Percentiles rank a stretch among this genome's conserved stretches.
Evolutionary conservation across 768 basidiomycete genomes (phyloP).

Genomic region (Mycena chlorophos): DNA sequence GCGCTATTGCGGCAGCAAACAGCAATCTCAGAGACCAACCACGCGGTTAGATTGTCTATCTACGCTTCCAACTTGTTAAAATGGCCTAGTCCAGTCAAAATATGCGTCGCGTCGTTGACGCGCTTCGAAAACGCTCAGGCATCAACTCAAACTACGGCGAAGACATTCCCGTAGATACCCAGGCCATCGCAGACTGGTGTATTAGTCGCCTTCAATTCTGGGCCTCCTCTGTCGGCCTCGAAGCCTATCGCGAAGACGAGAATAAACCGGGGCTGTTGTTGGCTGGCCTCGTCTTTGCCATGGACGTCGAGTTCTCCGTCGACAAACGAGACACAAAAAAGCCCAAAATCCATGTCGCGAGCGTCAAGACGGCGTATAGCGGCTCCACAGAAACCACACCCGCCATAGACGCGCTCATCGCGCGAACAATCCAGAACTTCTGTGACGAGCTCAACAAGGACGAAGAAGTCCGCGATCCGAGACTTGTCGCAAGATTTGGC

Average conservation of each 20-base stretch:
- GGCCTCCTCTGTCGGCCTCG: conserved; percentile 69
- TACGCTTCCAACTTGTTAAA: conserved; percentile 19
- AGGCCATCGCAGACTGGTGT: conserved; percentile 54
- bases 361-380: conserved; percentile 76
- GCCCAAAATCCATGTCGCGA: conserved; percentile 47
- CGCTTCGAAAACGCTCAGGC: conserved; percentile 47
- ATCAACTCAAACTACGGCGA: conserved; percentile 59
- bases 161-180: conserved; percentile 56
- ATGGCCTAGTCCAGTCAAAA: conserved; percentile 52
- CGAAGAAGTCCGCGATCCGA: conserved; percentile 49
- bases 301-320: conserved; percentile 69
- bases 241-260: conserved; percentile 66
- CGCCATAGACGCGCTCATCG: conserved; percentile 65
- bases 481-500: conserved; percentile 53
- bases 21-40: conserved; percentile 49
- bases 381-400: conserved; percentile 52
- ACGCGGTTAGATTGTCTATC: conserved; percentile 43
- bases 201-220: conserved; percentile 59
- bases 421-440: conserved; percentile 55
- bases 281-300: conserved; percentile 77
- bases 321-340: conserved; percentile 37
- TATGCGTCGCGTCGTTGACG: conserved; percentile 47
- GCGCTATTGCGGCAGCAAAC: conserved; percentile 69
- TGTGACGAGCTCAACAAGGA: conserved; percentile 59
- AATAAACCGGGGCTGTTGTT: conserved; percentile 57